Base-by-base conservation (phyloP, 306 rosid genomes). In the Sindora glabra region DNA sequence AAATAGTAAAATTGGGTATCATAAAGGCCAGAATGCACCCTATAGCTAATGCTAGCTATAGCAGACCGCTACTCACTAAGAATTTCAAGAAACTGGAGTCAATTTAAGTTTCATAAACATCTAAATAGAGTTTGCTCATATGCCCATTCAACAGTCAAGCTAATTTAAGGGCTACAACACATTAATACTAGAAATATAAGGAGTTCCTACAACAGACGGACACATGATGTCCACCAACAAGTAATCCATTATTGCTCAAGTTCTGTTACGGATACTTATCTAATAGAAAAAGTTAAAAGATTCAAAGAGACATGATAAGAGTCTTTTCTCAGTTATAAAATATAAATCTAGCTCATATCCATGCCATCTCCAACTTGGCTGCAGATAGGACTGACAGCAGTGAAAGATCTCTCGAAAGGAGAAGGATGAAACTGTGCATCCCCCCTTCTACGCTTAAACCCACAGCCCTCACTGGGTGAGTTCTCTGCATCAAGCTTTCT, bases 301-400 rank as follows among this genome's bases (percentile, higher is more conserved):
- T 65, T 73, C 42, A 55, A 64, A 73, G 56, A 64, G 76, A 82
- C 62, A 61, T 68, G 71, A 65, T 60, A 67, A 47, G 24, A 56
- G 76, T 70, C 73, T 67, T 65, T 37, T 67, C n/a, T n/a, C 66
- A 56, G 64, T 77, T 67, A 44, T 46, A 66, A 56, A 65, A 62
- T 57, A 51, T 69, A 70, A 55, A 63, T 79, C 94, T 85, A 87
- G 84, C 74, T 85, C 83, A 72, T 54, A 78, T 87, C 96, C 91
- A 83, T 90, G 87, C 86, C 95, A 64, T 90, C 96, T 70, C 89
- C 86, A 71, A 83, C 86, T 83, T 84, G 94, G 84, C 83, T 81
- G 80, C 89, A 90, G 62, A 90, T 81, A 64, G 95, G 95, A 65
- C 77, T 76, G 72, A 76, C 89, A 69, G 84, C 79, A 58, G 89